These are phyloP conservation scores for Globisporangium abappressorium DNA, from an alignment of 352 stramenopile genomes.

Conservation along the genomic window DNA sequence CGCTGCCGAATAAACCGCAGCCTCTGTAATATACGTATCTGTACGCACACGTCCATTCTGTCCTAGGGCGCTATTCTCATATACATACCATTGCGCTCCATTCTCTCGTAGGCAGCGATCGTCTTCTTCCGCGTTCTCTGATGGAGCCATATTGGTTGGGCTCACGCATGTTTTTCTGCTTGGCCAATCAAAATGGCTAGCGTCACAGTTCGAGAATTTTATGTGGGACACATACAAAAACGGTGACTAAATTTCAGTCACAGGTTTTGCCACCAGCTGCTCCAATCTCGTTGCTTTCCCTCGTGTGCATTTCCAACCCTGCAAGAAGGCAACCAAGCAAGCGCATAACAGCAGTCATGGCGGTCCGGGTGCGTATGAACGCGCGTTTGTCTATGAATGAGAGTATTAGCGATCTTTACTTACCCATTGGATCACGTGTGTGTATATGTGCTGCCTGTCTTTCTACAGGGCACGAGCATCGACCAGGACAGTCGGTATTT, in stretches of 20 bases:
- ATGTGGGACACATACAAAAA: constrained; percentile 1
- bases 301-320: background rate
- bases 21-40: constrained; percentile 19
- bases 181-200: constrained; percentile 7
- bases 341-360: constrained; percentile 15
- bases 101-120: background rate
- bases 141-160: background rate
- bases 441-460: background rate
- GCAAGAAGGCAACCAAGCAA: background rate
- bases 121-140: background rate
- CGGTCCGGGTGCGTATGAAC: constrained; percentile 27
- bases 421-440: too few species aligned
- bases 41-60: background rate
- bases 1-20: constrained; percentile 2
- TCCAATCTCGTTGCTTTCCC: background rate
- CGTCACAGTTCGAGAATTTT: background rate
- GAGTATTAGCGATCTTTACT: too few species aligned
- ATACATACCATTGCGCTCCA: background rate
- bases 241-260: background rate
- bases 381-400: background rate
- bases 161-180: constrained; percentile 1
- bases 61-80: background rate
- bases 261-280: constrained; percentile 5
- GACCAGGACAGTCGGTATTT: constrained; percentile 86
- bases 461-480: constrained; percentile 49